phyloP scores from a whole-genome alignment of 352 stramenopile species.

The Pythium sp. region DNA sequence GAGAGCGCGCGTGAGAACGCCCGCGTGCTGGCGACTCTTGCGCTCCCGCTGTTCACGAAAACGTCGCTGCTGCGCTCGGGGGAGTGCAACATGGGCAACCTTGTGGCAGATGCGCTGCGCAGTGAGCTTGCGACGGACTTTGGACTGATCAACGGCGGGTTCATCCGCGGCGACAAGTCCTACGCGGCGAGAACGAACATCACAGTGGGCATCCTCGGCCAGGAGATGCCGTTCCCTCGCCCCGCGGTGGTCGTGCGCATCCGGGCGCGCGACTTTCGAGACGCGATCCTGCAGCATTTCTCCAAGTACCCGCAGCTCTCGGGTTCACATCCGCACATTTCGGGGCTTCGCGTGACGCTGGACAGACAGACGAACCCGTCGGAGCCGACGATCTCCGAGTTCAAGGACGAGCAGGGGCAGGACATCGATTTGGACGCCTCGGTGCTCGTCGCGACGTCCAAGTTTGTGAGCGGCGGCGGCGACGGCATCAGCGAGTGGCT shows the following conservation, averaged over 20 bases:
- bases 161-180: slow-evolving; percentile 80
- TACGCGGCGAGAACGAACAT: slow-evolving; percentile 71
- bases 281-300: slow-evolving; percentile 77
- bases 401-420: slow-evolving; percentile 43
- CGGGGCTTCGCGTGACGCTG: slow-evolving; percentile 41
- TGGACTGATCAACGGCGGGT: slow-evolving; percentile 87
- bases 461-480: slow-evolving; percentile 73
- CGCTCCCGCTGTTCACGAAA: slow-evolving; percentile 56
- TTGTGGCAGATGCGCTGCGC: slow-evolving; percentile 78
- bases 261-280: slow-evolving; percentile 51
- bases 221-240: slow-evolving; percentile 86
- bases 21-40: slow-evolving; percentile 53
- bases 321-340: slow-evolving; percentile 81
- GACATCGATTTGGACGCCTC: slow-evolving; percentile 47
- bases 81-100: slow-evolving; percentile 75
- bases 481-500: slow-evolving; percentile 79
- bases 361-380: slow-evolving; percentile 19
- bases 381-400: slow-evolving; percentile 31
- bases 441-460: slow-evolving; percentile 73
- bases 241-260: slow-evolving; percentile 69
- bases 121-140: slow-evolving; percentile 61
- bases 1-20: slow-evolving; percentile 40
- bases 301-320: slow-evolving; percentile 72
- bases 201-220: slow-evolving; percentile 69
- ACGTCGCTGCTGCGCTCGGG: slow-evolving; percentile 67